These are phyloP conservation scores for Hypoxylon fuscum DNA, from an alignment of 495 filamentous ascomycete species.

Conservation along the genomic window DNA sequence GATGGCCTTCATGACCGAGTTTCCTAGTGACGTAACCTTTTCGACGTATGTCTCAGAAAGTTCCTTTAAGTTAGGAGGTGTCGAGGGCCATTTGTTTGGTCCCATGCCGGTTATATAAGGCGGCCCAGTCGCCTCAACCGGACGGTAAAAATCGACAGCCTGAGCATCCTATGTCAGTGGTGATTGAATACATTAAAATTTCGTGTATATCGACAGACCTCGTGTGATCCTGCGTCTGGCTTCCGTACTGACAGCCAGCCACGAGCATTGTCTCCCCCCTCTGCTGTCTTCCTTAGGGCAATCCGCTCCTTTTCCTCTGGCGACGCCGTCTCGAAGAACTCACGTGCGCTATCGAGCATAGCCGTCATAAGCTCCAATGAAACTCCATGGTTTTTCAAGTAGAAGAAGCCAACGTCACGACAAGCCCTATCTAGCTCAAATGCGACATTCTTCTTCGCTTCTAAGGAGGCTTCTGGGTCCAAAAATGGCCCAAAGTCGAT, in stretches of 20 bases:
- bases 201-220: not conserved
- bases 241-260: not conserved
- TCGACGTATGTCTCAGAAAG: slow-evolving; percentile 4
- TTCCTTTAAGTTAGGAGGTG: not conserved
- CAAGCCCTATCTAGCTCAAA: slow-evolving; percentile 7
- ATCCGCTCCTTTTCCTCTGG: not conserved
- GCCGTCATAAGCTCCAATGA: not conserved
- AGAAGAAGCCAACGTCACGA: slow-evolving; percentile 10
- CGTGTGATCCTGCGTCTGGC: not conserved
- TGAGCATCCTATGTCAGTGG: not conserved
- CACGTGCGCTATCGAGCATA: not conserved
- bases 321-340: not conserved
- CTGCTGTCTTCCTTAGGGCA: not conserved
- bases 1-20: slow-evolving; percentile 7
- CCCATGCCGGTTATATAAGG: slow-evolving; percentile 6
- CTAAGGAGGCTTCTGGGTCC: not conserved
- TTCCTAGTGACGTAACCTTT: not conserved
- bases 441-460: slow-evolving; percentile 9
- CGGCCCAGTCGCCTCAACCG: slow-evolving; percentile 1
- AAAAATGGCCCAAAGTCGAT: slow-evolving; percentile 8
- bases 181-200: not conserved
- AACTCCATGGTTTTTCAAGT: slow-evolving; percentile 9
- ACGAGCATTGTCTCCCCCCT: not conserved
- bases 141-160: slow-evolving; percentile 10
- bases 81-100: slow-evolving; percentile 6